phyloP scores from a whole-genome alignment of 441 rosid species.

The Euphorbia corollata region DNA sequence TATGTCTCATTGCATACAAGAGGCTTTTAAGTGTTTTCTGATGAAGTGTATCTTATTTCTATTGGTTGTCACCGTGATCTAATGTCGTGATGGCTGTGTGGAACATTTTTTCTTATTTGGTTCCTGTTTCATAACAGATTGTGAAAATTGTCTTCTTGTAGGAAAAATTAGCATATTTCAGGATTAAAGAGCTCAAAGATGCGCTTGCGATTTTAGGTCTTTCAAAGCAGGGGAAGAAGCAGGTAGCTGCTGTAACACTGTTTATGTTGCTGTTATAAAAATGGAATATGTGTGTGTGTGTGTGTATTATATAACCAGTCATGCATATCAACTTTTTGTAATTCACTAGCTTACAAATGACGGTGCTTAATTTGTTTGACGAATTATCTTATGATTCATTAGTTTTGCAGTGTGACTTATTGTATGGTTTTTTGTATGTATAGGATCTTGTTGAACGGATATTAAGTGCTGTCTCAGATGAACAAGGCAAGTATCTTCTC shows the following conservation, averaged over 20 bases:
- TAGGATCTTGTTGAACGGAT: conserved; percentile 93
- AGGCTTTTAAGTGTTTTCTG: not conserved
- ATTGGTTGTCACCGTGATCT: not conserved
- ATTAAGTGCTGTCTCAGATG: conserved; percentile 58
- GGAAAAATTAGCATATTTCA: conserved; percentile 77
- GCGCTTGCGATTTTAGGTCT: conserved; percentile 74
- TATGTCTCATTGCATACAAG: not conserved
- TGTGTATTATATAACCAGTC: not conserved
- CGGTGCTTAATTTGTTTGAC: not conserved
- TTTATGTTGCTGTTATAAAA: not conserved
- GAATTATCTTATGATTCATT: not conserved
- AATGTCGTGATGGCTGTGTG: not conserved
- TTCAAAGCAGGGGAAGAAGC: conserved; percentile 96
- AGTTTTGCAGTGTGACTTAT: conserved; percentile 4
- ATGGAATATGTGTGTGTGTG: too few relatives aligned
- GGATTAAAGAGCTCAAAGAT: conserved; percentile 96
- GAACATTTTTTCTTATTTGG: not conserved
- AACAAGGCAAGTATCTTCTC: conserved; percentile 45
- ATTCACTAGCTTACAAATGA: not conserved
- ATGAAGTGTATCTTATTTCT: not conserved
- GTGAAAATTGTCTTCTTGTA: conserved; percentile 24
- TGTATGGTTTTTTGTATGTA: conserved; percentile 20
- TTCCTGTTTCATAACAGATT: not conserved
- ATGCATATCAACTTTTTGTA: not conserved
- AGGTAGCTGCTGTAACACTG: conserved; percentile 37